These are phyloP conservation scores for Delphinella strobiligena DNA, from an alignment of 2,329 filamentous ascomycete genomes.

Conservation along the genomic window DNA sequence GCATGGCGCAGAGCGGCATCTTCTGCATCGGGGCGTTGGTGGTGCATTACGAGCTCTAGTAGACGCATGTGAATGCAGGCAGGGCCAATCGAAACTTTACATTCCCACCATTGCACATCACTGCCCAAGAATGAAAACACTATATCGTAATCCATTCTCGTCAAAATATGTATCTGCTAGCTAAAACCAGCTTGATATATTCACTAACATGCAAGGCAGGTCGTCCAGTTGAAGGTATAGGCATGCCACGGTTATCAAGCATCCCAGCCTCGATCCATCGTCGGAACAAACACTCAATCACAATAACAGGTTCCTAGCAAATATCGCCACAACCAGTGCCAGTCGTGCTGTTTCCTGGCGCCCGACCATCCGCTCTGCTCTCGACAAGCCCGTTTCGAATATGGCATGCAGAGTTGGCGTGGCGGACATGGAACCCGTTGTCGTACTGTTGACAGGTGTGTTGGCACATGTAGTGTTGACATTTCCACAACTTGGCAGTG, in stretches of 20 bases:
- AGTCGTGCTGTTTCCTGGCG: conserved; percentile 1
- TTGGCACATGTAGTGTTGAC: background rate
- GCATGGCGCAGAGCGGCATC: background rate
- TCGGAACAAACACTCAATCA: background rate
- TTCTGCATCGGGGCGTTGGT: background rate
- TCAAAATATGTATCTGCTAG: no score
- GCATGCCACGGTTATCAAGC: no score
- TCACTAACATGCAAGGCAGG: no score
- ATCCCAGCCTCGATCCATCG: background rate
- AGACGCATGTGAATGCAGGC: background rate
- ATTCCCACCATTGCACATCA: background rate
- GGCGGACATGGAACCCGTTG: background rate
- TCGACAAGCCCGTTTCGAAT: background rate
- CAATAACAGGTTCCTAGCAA: conserved; percentile 7
- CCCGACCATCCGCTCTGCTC: background rate
- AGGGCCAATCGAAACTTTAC: background rate
- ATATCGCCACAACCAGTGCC: conserved; percentile 7
- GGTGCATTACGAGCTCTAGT: background rate
- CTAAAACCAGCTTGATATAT: no score
- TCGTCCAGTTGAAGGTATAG: no score
- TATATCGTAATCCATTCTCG: no score
- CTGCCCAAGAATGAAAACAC: background rate
- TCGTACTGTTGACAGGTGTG: background rate
- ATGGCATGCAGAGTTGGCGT: background rate
- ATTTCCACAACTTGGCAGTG: background rate